These are phyloP conservation scores for Stemphylium lycopersici DNA, from an alignment of 2,329 filamentous ascomycete species.

Conservation along the genomic window DNA sequence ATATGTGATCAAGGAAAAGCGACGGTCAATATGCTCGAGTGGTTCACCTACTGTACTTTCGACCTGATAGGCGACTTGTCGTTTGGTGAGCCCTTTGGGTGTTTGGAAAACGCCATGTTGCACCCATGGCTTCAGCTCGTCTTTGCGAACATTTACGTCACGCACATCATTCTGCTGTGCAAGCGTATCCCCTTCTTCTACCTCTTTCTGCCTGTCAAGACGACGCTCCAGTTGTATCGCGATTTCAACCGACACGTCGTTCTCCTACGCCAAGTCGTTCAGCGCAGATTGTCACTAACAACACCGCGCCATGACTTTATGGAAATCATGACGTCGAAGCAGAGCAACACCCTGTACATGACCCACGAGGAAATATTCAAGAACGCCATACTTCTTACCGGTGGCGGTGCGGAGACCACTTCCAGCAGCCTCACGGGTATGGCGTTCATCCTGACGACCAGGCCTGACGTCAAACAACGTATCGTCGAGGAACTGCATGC, in stretches of 20 bases:
- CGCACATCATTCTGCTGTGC: not conserved
- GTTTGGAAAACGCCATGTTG: not conserved
- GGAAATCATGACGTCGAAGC: not conserved
- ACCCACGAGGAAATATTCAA: not conserved
- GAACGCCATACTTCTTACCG: too few relatives aligned
- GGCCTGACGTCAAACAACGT: not conserved
- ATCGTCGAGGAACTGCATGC: not conserved
- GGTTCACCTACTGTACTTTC: conserved; percentile 1
- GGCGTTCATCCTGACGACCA: not conserved
- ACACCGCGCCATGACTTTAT: not conserved
- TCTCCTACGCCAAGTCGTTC: not conserved
- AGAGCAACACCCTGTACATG: not conserved
- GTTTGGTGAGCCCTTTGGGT: conserved; percentile 1
- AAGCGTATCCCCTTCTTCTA: not conserved
- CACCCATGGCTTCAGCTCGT: conserved; percentile 1
- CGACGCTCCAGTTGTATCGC: not conserved
- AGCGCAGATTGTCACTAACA: not conserved
- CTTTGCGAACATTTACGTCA: conserved; percentile 1
- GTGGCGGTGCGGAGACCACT: too few relatives aligned
- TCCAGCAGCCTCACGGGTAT: not conserved
- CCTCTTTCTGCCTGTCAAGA: not conserved
- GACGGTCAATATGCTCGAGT: not conserved
- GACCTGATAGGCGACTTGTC: conserved; percentile 2
- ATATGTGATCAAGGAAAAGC: not conserved
- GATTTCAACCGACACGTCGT: not conserved